phyloP scores from a whole-genome alignment of 2,329 filamentous ascomycete species.

The Arthrinium phaeospermum region DNA sequence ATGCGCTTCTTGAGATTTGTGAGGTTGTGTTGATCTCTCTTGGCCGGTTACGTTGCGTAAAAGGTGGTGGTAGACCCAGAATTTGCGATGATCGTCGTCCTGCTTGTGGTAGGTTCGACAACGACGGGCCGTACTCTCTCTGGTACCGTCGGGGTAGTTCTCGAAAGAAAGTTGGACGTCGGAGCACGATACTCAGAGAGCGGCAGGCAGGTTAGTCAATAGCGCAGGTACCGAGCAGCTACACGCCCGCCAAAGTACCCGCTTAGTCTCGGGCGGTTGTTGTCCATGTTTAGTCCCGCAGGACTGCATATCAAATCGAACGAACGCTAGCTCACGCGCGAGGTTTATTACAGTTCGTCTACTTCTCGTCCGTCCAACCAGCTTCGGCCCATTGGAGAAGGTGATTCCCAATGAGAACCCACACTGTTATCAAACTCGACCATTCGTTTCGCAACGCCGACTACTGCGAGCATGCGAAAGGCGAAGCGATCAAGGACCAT shows the following conservation, averaged over 20 bases:
- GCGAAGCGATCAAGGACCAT: background rate
- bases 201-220: background rate
- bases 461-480: background rate
- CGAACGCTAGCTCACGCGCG: background rate
- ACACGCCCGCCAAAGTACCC: background rate
- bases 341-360: background rate
- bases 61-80: background rate
- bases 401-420: slow-evolving; percentile 1
- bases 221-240: background rate
- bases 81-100: background rate
- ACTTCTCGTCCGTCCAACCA: slow-evolving; percentile 7
- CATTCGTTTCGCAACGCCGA: background rate
- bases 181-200: background rate
- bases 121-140: background rate
- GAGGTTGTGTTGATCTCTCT: background rate
- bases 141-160: background rate
- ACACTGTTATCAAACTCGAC: background rate
- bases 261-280: slow-evolving; percentile 11
- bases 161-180: background rate
- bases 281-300: background rate
- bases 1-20: background rate
- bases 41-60: background rate
- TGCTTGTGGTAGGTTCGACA: background rate
- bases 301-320: background rate
- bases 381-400: background rate